Conservation (phyloP, 2,329 filamentous ascomycete genomes). For the Talaromyces sp. region DNA sequence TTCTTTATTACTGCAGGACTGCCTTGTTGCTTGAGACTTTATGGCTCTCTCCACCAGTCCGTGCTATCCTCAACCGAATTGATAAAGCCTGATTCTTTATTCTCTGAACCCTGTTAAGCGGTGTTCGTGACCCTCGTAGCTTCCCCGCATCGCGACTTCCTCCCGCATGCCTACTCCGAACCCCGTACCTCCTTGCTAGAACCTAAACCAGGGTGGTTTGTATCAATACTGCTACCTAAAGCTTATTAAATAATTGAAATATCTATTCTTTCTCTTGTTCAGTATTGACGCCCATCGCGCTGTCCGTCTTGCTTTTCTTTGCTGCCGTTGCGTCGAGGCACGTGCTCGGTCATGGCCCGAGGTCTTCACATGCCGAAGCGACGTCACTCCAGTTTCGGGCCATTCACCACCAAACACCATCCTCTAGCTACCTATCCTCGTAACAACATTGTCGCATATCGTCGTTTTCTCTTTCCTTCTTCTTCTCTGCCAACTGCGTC, state of each 20-base stretch:
- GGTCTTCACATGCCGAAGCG: slow-evolving; percentile 10
- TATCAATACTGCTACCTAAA: neutral
- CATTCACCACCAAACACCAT: neutral
- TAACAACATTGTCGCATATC: neutral
- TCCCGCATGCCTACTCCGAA: neutral
- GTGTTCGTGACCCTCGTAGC: neutral
- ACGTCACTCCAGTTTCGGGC: slow-evolving; percentile 2
- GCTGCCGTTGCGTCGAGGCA: neutral
- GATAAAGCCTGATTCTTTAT: neutral
- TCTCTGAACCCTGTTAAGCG: no score
- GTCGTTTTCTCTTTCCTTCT: neutral
- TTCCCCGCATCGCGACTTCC: neutral
- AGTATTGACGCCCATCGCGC: neutral
- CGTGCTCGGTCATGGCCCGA: slow-evolving; percentile 10
- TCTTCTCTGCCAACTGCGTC: neutral
- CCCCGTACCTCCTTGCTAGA: neutral
- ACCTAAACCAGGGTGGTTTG: neutral
- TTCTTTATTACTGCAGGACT: neutral
- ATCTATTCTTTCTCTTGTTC: neutral
- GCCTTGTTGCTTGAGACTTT: neutral
- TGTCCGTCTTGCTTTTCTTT: neutral
- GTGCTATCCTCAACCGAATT: no score
- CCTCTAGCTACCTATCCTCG: neutral
- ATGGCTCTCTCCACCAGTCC: no score
- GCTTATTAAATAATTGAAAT: neutral